A percentile compares a stretch with the other conserved stretches of the same genome.
These are phyloP conservation scores for Oidiodendron maius DNA, from an alignment of 495 filamentous ascomycete species.

Conservation along the genomic window DNA sequence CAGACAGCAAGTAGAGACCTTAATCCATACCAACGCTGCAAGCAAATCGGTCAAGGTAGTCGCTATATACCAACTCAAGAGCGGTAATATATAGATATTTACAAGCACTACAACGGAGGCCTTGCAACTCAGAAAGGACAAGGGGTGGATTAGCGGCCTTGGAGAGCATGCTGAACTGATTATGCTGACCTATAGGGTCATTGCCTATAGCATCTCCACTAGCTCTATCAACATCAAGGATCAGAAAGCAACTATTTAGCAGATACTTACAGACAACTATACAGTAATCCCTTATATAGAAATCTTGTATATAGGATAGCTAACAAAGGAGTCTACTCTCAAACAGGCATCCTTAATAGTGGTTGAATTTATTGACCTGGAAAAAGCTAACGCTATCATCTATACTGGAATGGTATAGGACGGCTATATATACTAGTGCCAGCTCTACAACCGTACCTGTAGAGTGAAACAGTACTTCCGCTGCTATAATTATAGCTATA, in stretches of 20 bases:
- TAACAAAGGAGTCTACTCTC: constrained; percentile 15
- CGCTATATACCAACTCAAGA: constrained; percentile 11
- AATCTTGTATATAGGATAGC: constrained; percentile 17
- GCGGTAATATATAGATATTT: constrained; percentile 10
- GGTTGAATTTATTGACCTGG: too few relatives aligned
- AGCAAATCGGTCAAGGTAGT: constrained; percentile 9
- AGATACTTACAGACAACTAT: constrained; percentile 20
- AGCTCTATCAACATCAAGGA: constrained; percentile 21
- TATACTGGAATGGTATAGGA: too few relatives aligned
- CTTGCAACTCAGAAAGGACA: constrained; percentile 6
- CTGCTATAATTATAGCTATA: too few relatives aligned
- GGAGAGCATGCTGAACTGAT: constrained; percentile 15
- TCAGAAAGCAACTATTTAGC: constrained; percentile 17
- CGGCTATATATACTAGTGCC: too few relatives aligned
- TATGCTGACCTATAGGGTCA: constrained; percentile 11
- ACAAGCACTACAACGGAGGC: constrained; percentile 10
- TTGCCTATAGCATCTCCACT: constrained; percentile 13
- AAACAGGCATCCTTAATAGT: too few relatives aligned
- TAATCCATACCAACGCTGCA: constrained; percentile 3
- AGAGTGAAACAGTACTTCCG: too few relatives aligned
- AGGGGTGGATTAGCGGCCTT: constrained; percentile 13
- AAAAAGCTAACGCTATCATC: too few relatives aligned
- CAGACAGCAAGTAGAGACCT: too few relatives aligned
- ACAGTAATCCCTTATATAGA: constrained; percentile 16
- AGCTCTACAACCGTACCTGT: too few relatives aligned